These are phyloP conservation scores for Paragyromitra xinjiangensis DNA, from an alignment of 495 filamentous ascomycete genomes.

Conservation along the genomic window DNA sequence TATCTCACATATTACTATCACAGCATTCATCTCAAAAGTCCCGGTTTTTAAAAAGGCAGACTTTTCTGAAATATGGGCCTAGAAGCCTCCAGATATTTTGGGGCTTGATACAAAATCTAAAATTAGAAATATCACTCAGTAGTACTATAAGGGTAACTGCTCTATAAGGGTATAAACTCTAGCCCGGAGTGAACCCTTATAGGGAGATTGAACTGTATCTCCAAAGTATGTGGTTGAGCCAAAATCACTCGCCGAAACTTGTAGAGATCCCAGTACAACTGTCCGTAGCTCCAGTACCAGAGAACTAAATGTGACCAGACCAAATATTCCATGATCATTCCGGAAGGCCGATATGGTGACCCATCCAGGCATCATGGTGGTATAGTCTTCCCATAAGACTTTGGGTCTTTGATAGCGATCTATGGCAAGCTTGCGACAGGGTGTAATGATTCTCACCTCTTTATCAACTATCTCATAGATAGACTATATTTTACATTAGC, in stretches of 20 bases:
- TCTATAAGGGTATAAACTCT: too few relatives aligned
- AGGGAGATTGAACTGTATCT: too few relatives aligned
- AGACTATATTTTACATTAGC: background rate
- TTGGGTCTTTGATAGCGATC: background rate
- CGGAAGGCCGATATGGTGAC: background rate
- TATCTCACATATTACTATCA: too few relatives aligned
- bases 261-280: background rate
- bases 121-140: too few relatives aligned
- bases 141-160: too few relatives aligned
- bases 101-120: too few relatives aligned
- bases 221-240: background rate
- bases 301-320: background rate
- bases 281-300: background rate
- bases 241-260: constrained; percentile 4
- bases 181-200: too few relatives aligned
- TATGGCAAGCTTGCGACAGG: background rate
- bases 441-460: background rate
- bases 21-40: too few relatives aligned
- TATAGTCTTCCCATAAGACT: background rate
- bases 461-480: constrained; percentile 1
- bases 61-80: too few relatives aligned
- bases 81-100: too few relatives aligned
- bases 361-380: background rate
- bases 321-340: constrained; percentile 11
- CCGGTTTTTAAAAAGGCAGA: too few relatives aligned